Evolutionary conservation across 2,329 filamentous ascomycete genomes (phyloP).

Genomic region (Epichloe coenophiala): DNA sequence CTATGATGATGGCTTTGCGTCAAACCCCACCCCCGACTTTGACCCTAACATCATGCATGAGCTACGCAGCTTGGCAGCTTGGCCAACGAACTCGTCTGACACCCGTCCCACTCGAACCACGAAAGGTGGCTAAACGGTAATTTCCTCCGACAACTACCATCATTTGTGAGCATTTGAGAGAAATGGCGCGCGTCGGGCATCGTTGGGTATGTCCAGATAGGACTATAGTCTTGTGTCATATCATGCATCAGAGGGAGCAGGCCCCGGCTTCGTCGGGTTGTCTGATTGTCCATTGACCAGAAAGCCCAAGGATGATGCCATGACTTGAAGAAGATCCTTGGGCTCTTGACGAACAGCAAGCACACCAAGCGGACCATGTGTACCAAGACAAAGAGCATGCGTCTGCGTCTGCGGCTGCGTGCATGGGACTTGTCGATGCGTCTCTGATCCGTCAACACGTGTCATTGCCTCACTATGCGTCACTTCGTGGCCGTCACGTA

Average conservation of each 20-base stretch:
- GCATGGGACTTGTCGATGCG: background rate
- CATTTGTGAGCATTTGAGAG: background rate
- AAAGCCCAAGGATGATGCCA: background rate
- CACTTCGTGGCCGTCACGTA: background rate
- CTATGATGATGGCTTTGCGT: background rate
- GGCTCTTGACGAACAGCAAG: background rate
- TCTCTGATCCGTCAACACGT: slow-evolving; percentile 3
- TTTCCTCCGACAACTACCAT: background rate
- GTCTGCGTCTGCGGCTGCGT: background rate
- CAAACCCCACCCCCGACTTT: background rate
- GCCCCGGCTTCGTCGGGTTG: background rate
- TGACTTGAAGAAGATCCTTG: background rate
- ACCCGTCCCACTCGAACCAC: background rate
- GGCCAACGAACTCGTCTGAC: background rate
- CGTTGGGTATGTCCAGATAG: slow-evolving; percentile 1
- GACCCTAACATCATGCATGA: slow-evolving; percentile 2
- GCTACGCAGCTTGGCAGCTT: background rate
- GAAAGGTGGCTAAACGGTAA: background rate
- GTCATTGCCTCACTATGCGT: slow-evolving; percentile 4
- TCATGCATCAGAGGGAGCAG: background rate
- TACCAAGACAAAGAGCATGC: background rate
- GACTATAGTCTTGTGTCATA: background rate
- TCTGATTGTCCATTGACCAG: background rate
- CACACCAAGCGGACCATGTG: background rate
- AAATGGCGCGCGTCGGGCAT: slow-evolving; percentile 3